A percentile compares a stretch with the other conserved stretches of the same genome.
These are phyloP conservation scores for Blastobotrys proliferans DNA, from an alignment of 1,139 yeast species.

Conservation along the genomic window DNA sequence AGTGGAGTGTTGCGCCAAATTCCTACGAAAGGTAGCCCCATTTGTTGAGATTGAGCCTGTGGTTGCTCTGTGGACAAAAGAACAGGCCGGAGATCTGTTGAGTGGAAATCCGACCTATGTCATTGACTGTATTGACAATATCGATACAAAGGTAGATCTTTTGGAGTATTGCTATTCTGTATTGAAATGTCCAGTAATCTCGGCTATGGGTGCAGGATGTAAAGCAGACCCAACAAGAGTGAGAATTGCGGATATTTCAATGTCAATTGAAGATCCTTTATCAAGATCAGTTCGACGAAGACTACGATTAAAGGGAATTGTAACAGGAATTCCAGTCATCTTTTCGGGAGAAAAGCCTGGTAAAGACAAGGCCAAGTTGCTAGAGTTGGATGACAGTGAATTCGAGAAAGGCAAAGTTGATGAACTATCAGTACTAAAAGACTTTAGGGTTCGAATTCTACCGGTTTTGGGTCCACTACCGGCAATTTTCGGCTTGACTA, in stretches of 20 bases:
- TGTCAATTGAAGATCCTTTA: slow-evolving; percentile 87
- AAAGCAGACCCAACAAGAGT: slow-evolving; percentile 82
- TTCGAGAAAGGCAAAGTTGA: slow-evolving; percentile 77
- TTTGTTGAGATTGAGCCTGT: slow-evolving; percentile 81
- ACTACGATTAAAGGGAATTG: slow-evolving; percentile 72
- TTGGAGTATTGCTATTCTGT: slow-evolving; percentile 64
- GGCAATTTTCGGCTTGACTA: slow-evolving; percentile 86
- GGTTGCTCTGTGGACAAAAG: slow-evolving; percentile 67
- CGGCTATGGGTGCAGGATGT: slow-evolving; percentile 97
- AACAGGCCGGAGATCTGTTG: slow-evolving; percentile 53
- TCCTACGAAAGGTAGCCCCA: slow-evolving; percentile 71
- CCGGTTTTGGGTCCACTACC: slow-evolving; percentile 98
- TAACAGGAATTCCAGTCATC: slow-evolving; percentile 75
- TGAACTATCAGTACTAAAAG: slow-evolving; percentile 79
- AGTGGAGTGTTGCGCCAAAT: slow-evolving; percentile 69
- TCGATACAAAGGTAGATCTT: slow-evolving; percentile 90
- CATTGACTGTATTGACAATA: slow-evolving; percentile 92
- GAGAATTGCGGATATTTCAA: slow-evolving; percentile 70
- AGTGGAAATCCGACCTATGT: slow-evolving; percentile 57
- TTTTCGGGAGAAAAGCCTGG: slow-evolving; percentile 96
- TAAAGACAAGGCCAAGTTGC: slow-evolving; percentile 80
- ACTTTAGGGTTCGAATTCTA: slow-evolving; percentile 86
- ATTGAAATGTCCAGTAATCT: slow-evolving; percentile 49
- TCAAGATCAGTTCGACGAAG: slow-evolving; percentile 85
- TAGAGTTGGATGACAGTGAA: slow-evolving; percentile 81